Conservation (phyloP, 2,329 filamentous ascomycete genomes). For the Xylariaceae sp. region DNA sequence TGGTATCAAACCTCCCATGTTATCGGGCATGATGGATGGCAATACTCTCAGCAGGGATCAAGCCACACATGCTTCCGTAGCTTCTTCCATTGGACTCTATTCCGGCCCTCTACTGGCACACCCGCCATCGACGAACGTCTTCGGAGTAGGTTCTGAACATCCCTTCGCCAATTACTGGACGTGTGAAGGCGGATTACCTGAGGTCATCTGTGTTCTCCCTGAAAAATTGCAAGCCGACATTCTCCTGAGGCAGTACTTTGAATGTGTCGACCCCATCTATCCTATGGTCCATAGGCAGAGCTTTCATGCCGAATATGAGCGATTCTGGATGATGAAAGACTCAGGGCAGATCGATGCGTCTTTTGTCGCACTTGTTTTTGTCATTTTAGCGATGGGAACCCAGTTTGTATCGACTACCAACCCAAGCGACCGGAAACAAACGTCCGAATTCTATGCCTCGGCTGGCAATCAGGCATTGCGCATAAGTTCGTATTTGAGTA, state of each 20-base stretch:
- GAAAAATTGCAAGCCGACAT: constrained; percentile 74
- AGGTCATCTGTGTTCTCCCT: constrained; percentile 72
- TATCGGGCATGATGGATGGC: constrained; percentile 55
- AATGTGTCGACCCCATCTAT: constrained; percentile 74
- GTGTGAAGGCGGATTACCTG: constrained; percentile 67
- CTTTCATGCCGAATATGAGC: constrained; percentile 74
- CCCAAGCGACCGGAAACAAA: constrained; percentile 63
- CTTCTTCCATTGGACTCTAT: constrained; percentile 58
- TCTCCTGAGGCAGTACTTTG: constrained; percentile 60
- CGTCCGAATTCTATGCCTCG: constrained; percentile 77
- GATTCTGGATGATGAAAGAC: constrained; percentile 64
- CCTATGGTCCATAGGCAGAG: constrained; percentile 73
- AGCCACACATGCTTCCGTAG: constrained; percentile 48
- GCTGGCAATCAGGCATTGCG: constrained; percentile 74
- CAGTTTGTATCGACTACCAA: constrained; percentile 65
- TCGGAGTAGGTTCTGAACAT: constrained; percentile 75
- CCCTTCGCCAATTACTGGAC: constrained; percentile 86
- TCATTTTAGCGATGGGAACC: constrained; percentile 73
- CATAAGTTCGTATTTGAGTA: constrained; percentile 72
- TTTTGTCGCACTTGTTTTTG: constrained; percentile 68
- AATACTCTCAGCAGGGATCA: constrained; percentile 44
- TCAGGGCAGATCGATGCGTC: constrained; percentile 64
- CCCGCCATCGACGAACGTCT: constrained; percentile 70
- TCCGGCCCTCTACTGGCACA: constrained; percentile 71
- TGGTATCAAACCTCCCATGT: constrained; percentile 36